Percentiles rank a stretch among this genome's conserved stretches.
Evolutionary conservation across 345 rosid genomes (phyloP).

Genomic region (Corymbia maculata): DNA sequence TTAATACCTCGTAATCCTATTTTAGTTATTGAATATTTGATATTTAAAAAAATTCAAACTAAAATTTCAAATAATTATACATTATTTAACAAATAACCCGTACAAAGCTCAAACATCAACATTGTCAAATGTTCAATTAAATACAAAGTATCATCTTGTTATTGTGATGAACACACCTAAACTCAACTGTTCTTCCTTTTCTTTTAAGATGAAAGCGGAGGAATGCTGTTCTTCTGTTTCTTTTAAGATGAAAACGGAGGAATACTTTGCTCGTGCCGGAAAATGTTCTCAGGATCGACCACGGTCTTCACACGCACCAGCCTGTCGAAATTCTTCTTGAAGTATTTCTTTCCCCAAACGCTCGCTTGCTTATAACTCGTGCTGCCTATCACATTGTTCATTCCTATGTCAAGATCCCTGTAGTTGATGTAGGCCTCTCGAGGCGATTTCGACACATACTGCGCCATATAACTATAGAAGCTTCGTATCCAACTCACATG

Average conservation of each 20-base stretch:
- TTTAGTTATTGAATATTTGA: background rate
- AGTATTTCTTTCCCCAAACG: conserved; percentile 20
- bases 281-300: conserved; percentile 17
- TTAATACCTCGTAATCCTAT: background rate
- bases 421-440: conserved; percentile 13
- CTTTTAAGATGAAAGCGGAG: background rate
- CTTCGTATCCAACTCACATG: conserved; percentile 14
- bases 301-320: conserved; percentile 13
- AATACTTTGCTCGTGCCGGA: conserved; percentile 14
- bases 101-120: background rate
- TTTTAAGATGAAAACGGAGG: background rate
- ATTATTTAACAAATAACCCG: background rate
- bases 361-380: conserved; percentile 14
- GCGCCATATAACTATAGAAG: conserved; percentile 11
- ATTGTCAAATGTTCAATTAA: background rate
- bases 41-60: background rate
- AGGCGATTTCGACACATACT: conserved; percentile 13
- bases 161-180: background rate
- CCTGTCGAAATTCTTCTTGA: conserved; percentile 10
- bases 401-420: conserved; percentile 22
- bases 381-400: background rate
- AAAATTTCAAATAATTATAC: background rate
- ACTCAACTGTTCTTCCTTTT: background rate
- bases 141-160: background rate
- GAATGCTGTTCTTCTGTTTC: background rate